A percentile compares a stretch with the other conserved stretches of the same genome.
Evolutionary conservation across 495 filamentous ascomycete genomes (phyloP).

Genomic region (Podospora australis): DNA sequence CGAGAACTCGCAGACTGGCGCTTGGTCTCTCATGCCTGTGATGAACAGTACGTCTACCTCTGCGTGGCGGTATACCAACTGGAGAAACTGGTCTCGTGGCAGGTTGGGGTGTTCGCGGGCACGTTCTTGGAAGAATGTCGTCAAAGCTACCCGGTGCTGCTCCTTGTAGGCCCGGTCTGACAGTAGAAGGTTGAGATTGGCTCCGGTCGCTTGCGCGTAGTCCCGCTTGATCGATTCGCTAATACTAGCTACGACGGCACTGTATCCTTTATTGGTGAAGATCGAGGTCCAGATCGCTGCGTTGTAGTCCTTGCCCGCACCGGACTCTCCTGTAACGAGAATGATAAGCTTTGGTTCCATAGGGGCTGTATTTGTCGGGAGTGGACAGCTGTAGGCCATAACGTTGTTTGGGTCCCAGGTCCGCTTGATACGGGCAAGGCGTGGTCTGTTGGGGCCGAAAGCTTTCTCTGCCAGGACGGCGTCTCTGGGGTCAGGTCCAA

Average conservation of each 20-base stretch:
- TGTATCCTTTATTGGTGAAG: constrained; percentile 33
- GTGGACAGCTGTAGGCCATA: constrained; percentile 50
- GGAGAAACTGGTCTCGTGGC: constrained; percentile 50
- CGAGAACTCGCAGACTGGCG: constrained; percentile 49
- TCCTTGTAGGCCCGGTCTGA: constrained; percentile 56
- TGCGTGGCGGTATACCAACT: constrained; percentile 36
- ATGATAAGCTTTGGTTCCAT: constrained; percentile 47
- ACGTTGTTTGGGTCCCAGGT: constrained; percentile 46
- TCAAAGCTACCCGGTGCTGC: constrained; percentile 50
- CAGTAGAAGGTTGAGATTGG: constrained; percentile 45
- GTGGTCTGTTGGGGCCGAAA: constrained; percentile 49
- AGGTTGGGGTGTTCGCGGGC: constrained; percentile 40
- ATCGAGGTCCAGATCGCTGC: constrained; percentile 47
- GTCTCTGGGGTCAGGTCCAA: constrained; percentile 58
- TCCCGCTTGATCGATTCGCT: constrained; percentile 54
- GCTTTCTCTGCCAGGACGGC: constrained; percentile 44
- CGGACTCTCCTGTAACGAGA: constrained; percentile 54
- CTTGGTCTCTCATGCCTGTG: constrained; percentile 61
- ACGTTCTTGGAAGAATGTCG: constrained; percentile 47
- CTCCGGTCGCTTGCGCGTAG: constrained; percentile 49
- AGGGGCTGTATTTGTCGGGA: constrained; percentile 34
- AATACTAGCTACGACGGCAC: constrained; percentile 48
- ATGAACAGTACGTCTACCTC: constrained; percentile 55
- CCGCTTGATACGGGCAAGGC: constrained; percentile 49
- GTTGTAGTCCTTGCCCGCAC: constrained; percentile 58